These are phyloP conservation scores for Thielaviopsis ethacetica DNA, from an alignment of 2,329 filamentous ascomycete species.

Conservation along the genomic window DNA sequence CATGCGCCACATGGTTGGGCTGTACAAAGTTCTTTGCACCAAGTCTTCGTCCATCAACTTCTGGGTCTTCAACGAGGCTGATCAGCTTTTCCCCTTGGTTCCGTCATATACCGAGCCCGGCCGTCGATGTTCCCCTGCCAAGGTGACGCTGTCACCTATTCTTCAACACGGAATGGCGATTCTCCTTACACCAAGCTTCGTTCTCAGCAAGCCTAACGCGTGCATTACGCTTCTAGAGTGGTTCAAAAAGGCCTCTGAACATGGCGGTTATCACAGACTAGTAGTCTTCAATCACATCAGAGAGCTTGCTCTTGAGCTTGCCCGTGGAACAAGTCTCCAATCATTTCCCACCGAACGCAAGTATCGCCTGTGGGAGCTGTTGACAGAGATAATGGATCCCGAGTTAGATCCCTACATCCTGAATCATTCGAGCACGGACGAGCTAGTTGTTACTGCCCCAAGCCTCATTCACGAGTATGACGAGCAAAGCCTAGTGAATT, in stretches of 20 bases:
- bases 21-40: conserved; percentile 20
- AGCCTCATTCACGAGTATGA: conserved; percentile 37
- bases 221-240: conserved; percentile 22
- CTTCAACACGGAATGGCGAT: conserved; percentile 20
- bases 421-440: background rate
- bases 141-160: conserved; percentile 17
- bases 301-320: background rate
- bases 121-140: background rate
- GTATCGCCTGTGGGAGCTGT: background rate
- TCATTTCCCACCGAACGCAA: too few species aligned
- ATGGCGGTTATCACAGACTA: background rate
- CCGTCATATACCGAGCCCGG: conserved; percentile 8
- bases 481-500: conserved; percentile 45
- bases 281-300: background rate
- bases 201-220: conserved; percentile 22
- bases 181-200: conserved; percentile 27
- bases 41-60: conserved; percentile 19
- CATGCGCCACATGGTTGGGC: conserved; percentile 24
- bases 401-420: background rate
- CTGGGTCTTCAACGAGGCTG: conserved; percentile 25
- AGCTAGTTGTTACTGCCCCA: conserved; percentile 21
- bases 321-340: background rate
- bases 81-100: conserved; percentile 13
- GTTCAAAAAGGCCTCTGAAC: conserved; percentile 15
- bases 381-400: background rate